phyloP scores from a whole-genome alignment of 345 rosid genomes.

The Rhodomyrtus tomentosa region DNA sequence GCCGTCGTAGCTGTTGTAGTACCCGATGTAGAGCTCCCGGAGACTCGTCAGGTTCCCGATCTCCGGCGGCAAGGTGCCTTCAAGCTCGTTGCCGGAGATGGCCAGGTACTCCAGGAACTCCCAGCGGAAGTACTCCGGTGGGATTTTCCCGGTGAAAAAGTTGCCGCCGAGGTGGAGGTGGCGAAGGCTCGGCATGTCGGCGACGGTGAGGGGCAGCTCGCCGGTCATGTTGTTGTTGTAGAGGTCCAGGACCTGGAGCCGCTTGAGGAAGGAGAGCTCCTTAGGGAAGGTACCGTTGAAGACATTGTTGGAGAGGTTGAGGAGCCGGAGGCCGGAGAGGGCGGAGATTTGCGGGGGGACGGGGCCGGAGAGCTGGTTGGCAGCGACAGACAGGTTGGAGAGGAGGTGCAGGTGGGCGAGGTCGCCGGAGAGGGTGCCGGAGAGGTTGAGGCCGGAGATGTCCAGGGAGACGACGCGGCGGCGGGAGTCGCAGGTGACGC shows the following conservation, averaged over 20 bases:
- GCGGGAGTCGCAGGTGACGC: slow-evolving; percentile 64
- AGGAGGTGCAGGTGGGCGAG: slow-evolving; percentile 50
- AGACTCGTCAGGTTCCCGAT: slow-evolving; percentile 31
- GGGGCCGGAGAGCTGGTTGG: slow-evolving; percentile 54
- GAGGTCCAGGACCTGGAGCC: slow-evolving; percentile 71
- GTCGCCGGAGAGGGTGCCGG: slow-evolving; percentile 50
- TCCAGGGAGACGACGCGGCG: slow-evolving; percentile 58
- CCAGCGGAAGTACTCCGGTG: slow-evolving; percentile 50
- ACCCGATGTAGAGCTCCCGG: slow-evolving; percentile 65
- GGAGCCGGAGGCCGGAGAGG: slow-evolving; percentile 41
- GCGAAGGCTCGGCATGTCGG: slow-evolving; percentile 37
- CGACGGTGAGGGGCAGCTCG: slow-evolving; percentile 52
- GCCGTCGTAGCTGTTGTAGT: slow-evolving; percentile 45
- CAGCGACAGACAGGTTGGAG: slow-evolving; percentile 46
- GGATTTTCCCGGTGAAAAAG: slow-evolving; percentile 28
- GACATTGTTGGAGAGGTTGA: slow-evolving; percentile 89
- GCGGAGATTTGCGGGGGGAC: slow-evolving; percentile 52
- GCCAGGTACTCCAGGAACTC: slow-evolving; percentile 35
- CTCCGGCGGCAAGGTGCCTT: slow-evolving; percentile 41
- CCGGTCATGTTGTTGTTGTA: slow-evolving; percentile 93
- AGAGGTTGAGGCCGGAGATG: slow-evolving; percentile 48
- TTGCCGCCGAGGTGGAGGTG: slow-evolving; percentile 46
- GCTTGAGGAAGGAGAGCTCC: slow-evolving; percentile 37
- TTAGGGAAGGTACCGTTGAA: slow-evolving; percentile 66
- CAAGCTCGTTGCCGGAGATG: slow-evolving; percentile 48